These are phyloP conservation scores for Litsea cubeba DNA, from an alignment of 164 flowering plant species.

Conservation along the genomic window DNA sequence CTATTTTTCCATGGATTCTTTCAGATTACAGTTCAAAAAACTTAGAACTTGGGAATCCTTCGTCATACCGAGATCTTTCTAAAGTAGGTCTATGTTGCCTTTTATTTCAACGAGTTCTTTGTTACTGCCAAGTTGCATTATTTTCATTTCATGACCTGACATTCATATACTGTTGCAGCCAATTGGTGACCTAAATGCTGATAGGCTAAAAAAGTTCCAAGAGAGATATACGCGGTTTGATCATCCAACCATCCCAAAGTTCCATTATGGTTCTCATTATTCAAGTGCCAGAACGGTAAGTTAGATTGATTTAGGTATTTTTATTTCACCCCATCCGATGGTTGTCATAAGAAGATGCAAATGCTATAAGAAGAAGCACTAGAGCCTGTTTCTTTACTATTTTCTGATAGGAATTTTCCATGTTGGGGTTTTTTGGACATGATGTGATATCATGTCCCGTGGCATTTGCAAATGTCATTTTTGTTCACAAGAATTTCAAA, in stretches of 20 bases:
- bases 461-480: no score
- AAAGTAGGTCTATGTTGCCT: conserved; percentile 44
- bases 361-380: neutral
- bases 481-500: no score
- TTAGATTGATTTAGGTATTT: neutral
- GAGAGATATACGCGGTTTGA: conserved; percentile 90
- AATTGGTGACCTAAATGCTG: conserved; percentile 87
- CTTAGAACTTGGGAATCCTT: conserved; percentile 71
- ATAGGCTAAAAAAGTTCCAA: conserved; percentile 69
- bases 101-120: neutral
- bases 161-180: conserved; percentile 56
- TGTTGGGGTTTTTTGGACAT: no score
- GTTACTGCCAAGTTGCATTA: neutral
- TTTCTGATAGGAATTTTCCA: no score
- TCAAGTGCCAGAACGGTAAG: conserved; percentile 97
- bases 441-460: no score
- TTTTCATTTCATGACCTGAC: neutral
- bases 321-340: neutral
- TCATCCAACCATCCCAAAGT: conserved; percentile 94
- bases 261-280: conserved; percentile 99
- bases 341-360: neutral
- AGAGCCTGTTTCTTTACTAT: no score
- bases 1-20: conserved; percentile 98
- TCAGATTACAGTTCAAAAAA: conserved; percentile 77
- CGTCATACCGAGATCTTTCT: conserved; percentile 84